A percentile compares a stretch with the other conserved stretches of the same genome.
Evolutionary conservation across 1,139 yeast species (phyloP).

Genomic region (Blastobotrys illinoisensis): DNA sequence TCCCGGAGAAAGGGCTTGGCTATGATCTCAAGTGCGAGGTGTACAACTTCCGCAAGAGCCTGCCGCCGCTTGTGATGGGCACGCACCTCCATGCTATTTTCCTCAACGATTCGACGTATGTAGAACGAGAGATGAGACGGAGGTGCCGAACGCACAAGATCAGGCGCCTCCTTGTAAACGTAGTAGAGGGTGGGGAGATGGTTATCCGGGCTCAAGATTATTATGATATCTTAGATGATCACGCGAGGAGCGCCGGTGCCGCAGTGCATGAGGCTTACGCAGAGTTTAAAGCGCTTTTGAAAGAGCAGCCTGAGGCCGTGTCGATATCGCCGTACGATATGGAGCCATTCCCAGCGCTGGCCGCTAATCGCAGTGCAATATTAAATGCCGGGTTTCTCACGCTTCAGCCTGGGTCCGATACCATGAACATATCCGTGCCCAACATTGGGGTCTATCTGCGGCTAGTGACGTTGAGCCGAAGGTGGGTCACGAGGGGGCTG

Average conservation of each 20-base stretch:
- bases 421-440: slow-evolving; percentile 53
- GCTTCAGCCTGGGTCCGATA: slow-evolving; percentile 43
- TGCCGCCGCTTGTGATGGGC: slow-evolving; percentile 38
- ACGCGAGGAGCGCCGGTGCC: slow-evolving; percentile 1
- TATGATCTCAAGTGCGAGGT: slow-evolving; percentile 23
- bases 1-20: slow-evolving; percentile 30
- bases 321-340: slow-evolving; percentile 37
- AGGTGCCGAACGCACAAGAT: slow-evolving; percentile 30
- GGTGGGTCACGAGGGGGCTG: slow-evolving; percentile 47
- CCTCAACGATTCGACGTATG: slow-evolving; percentile 37
- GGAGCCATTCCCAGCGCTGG: slow-evolving; percentile 14
- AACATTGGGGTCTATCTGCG: slow-evolving; percentile 54
- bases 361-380: slow-evolving; percentile 26
- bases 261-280: slow-evolving; percentile 11
- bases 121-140: slow-evolving; percentile 37
- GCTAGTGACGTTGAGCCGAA: slow-evolving; percentile 43
- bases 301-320: slow-evolving; percentile 24
- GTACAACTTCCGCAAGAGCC: slow-evolving; percentile 21
- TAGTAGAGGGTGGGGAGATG: slow-evolving; percentile 36
- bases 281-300: slow-evolving; percentile 27
- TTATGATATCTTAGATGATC: slow-evolving; percentile 20
- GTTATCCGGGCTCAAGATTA: slow-evolving; percentile 34
- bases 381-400: slow-evolving; percentile 53
- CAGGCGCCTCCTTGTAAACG: slow-evolving; percentile 33
- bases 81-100: slow-evolving; percentile 42